A percentile compares a stretch with the other conserved stretches of the same genome.
These are phyloP conservation scores for Sporothrix variecibatus DNA, from an alignment of 2,329 filamentous ascomycete genomes.

Conservation along the genomic window DNA sequence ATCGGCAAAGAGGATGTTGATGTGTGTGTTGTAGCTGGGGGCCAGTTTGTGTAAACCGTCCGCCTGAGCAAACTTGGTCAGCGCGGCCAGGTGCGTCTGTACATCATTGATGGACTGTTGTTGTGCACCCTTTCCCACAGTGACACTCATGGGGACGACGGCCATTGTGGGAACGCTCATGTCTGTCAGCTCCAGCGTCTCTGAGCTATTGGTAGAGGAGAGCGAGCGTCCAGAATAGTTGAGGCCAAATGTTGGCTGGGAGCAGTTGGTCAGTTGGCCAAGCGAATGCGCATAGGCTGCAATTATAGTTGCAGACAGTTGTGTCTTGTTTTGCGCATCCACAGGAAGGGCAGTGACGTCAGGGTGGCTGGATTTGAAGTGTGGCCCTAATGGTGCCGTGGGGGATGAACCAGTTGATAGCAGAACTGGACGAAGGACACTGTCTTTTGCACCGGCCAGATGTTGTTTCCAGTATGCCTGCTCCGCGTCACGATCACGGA, in stretches of 20 bases:
- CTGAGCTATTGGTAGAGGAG: slow-evolving; percentile 23
- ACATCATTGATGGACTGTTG: slow-evolving; percentile 19
- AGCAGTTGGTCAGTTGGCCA: slow-evolving; percentile 16
- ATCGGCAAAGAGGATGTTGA: slow-evolving; percentile 29
- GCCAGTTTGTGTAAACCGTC: slow-evolving; percentile 24
- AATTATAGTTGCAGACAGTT: slow-evolving; percentile 26
- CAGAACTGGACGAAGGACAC: neutral
- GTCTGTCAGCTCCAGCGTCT: slow-evolving; percentile 25
- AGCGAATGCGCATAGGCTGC: slow-evolving; percentile 27
- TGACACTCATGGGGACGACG: neutral
- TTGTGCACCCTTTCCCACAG: neutral
- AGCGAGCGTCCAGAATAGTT: slow-evolving; percentile 29
- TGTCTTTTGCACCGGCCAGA: neutral
- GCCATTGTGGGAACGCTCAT: slow-evolving; percentile 3
- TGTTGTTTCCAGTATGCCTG: neutral
- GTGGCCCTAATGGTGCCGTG: slow-evolving; percentile 26
- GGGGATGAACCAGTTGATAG: neutral
- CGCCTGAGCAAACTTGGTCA: slow-evolving; percentile 30
- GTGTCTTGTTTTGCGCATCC: neutral
- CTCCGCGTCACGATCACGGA: neutral
- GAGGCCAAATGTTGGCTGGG: slow-evolving; percentile 29
- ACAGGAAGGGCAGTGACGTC: neutral
- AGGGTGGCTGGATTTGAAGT: slow-evolving; percentile 28
- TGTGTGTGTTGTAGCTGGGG: slow-evolving; percentile 28
- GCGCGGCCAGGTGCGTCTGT: slow-evolving; percentile 28